Evolutionary conservation across 805 yeast species (phyloP).

Genomic region (Candida coleopterorum): DNA sequence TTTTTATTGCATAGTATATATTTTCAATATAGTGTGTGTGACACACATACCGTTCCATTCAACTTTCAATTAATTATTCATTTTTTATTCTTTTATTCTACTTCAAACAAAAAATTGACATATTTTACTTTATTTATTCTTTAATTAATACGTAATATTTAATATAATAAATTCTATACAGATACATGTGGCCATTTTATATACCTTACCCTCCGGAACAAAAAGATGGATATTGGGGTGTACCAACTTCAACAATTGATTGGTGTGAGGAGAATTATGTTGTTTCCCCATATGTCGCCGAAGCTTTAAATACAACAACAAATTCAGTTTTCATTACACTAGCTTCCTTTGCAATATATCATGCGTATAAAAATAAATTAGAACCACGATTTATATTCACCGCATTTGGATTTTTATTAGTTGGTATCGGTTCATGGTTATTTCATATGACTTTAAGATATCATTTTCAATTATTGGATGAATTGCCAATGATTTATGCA

Average conservation of each 20-base stretch:
- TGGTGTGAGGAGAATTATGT: slow-evolving; percentile 99
- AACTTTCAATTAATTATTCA: too few relatives aligned
- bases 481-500: slow-evolving; percentile 96
- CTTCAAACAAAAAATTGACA: too few relatives aligned
- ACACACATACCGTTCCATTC: too few relatives aligned
- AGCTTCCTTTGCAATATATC: slow-evolving; percentile 61
- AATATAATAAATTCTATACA: too few relatives aligned
- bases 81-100: too few relatives aligned
- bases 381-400: slow-evolving; percentile 70
- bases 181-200: slow-evolving; percentile 42
- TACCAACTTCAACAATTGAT: slow-evolving; percentile 89
- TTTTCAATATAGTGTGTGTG: too few relatives aligned
- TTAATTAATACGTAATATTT: too few relatives aligned
- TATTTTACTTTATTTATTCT: too few relatives aligned
- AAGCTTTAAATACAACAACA: slow-evolving; percentile 81
- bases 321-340: slow-evolving; percentile 51
- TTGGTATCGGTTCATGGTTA: slow-evolving; percentile 91
- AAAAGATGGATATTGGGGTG: slow-evolving; percentile 69
- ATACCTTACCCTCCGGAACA: slow-evolving; percentile 54
- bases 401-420: slow-evolving; percentile 77
- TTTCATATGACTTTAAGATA: slow-evolving; percentile 95
- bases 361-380: slow-evolving; percentile 54
- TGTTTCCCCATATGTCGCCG: slow-evolving; percentile 81
- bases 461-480: slow-evolving; percentile 88
- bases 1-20: too few relatives aligned